phyloP scores from a whole-genome alignment of 768 basidiomycete species.

The Psilocybe sp. region DNA sequence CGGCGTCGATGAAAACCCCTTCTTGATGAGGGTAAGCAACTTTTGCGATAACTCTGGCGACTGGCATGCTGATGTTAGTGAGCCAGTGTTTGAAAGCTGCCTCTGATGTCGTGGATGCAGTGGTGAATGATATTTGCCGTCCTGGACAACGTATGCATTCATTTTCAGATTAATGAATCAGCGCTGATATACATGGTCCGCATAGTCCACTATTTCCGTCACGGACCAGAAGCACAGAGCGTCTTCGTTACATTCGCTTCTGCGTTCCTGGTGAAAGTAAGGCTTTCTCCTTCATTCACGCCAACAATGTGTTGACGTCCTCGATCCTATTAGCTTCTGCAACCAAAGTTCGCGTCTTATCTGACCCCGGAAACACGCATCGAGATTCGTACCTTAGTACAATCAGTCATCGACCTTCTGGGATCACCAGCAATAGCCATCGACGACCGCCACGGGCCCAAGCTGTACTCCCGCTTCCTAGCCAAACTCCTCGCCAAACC shows the following conservation, averaged over 20 bases:
- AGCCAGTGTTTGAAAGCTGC: constrained; percentile 66
- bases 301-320: not conserved
- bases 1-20: constrained; percentile 57
- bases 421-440: constrained; percentile 69
- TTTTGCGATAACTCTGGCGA: not conserved
- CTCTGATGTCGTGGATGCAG: constrained; percentile 57
- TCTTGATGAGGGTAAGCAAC: constrained; percentile 57
- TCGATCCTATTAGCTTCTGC: constrained; percentile 53
- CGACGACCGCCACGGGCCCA: constrained; percentile 80
- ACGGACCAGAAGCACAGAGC: constrained; percentile 78
- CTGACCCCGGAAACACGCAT: constrained; percentile 55
- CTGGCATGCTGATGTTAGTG: constrained; percentile 2
- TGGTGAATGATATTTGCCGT: constrained; percentile 55
- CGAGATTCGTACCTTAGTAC: constrained; percentile 62
- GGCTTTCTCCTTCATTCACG: constrained; percentile 2
- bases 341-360: constrained; percentile 67
- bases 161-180: not conserved
- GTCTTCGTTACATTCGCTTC: constrained; percentile 81
- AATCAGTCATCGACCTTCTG: constrained; percentile 64
- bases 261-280: constrained; percentile 79
- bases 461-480: constrained; percentile 78
- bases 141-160: constrained; percentile 49
- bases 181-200: constrained; percentile 8
- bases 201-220: constrained; percentile 48
- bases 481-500: constrained; percentile 66